Conservation (phyloP, 2,329 filamentous ascomycete species). For the Hawksworthiomyces lignivorus region DNA sequence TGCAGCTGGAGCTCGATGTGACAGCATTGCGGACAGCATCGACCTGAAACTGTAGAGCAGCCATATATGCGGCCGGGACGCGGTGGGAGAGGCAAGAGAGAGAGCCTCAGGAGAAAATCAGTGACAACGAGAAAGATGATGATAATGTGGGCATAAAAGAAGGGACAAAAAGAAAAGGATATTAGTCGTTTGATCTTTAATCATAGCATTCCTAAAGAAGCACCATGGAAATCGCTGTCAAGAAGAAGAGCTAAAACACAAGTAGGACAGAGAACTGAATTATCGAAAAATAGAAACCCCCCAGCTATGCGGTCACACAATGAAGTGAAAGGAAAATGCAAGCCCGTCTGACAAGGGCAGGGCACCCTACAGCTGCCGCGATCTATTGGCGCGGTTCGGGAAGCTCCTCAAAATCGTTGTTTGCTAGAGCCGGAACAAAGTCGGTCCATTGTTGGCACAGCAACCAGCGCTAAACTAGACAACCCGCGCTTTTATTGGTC, state of each 20-base stretch:
- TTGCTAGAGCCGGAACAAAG: slow-evolving; percentile 10
- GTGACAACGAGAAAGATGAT: slow-evolving; percentile 7
- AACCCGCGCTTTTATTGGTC: slow-evolving; percentile 4
- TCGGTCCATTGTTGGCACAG: slow-evolving; percentile 15
- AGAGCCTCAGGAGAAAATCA: not conserved
- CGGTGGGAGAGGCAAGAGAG: not conserved
- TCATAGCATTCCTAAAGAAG: slow-evolving; percentile 24
- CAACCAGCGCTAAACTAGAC: slow-evolving; percentile 2
- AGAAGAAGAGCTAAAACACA: slow-evolving; percentile 17
- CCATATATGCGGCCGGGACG: slow-evolving; percentile 28
- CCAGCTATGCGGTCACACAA: not conserved
- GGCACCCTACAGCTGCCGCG: not conserved
- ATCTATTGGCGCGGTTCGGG: not conserved
- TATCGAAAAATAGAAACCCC: too few relatives aligned
- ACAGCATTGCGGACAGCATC: slow-evolving; percentile 41
- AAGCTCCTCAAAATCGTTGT: slow-evolving; percentile 4
- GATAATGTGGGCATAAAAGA: not conserved
- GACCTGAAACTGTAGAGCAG: slow-evolving; percentile 30
- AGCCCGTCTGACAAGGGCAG: not conserved
- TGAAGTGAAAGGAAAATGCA: not conserved
- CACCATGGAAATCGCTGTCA: slow-evolving; percentile 8
- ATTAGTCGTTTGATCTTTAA: slow-evolving; percentile 22
- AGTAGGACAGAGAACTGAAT: slow-evolving; percentile 1
- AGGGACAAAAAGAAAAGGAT: slow-evolving; percentile 15
- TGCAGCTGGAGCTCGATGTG: slow-evolving; percentile 38